These are phyloP conservation scores for Colletotrichum limetticola DNA, from an alignment of 2,329 filamentous ascomycete genomes.

Conservation along the genomic window DNA sequence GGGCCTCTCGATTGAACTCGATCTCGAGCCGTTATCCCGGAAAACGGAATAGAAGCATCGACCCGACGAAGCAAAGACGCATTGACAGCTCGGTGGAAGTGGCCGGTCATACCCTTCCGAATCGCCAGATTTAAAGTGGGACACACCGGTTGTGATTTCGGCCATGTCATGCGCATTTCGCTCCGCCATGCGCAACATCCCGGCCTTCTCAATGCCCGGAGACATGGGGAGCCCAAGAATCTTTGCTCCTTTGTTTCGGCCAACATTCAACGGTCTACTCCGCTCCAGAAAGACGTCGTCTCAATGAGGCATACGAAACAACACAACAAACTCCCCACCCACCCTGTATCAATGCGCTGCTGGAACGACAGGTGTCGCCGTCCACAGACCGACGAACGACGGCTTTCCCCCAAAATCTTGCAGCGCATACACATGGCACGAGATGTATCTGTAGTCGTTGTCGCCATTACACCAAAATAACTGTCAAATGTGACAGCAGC, in stretches of 20 bases:
- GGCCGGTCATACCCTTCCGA: constrained; percentile 29
- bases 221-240: constrained; percentile 26
- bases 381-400: background rate
- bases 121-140: constrained; percentile 25
- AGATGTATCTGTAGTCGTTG: background rate
- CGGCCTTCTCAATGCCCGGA: constrained; percentile 30
- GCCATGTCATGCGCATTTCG: constrained; percentile 33
- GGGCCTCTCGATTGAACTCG: background rate
- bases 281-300: constrained; percentile 6
- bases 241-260: constrained; percentile 17
- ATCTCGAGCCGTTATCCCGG: constrained; percentile 13
- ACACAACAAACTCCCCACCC: constrained; percentile 2
- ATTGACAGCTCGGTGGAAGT: constrained; percentile 30
- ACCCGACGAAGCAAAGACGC: constrained; percentile 15
- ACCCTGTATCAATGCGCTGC: constrained; percentile 16
- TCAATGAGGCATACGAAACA: constrained; percentile 25
- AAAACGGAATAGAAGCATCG: background rate
- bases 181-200: constrained; percentile 31
- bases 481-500: background rate
- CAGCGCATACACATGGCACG: background rate
- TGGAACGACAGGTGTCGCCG: background rate
- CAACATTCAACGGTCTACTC: background rate
- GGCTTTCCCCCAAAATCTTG: background rate
- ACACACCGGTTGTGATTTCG: constrained; percentile 28
- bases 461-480: background rate